phyloP scores from a whole-genome alignment of 2,329 filamentous ascomycete genomes.

The Beauveria australis region DNA sequence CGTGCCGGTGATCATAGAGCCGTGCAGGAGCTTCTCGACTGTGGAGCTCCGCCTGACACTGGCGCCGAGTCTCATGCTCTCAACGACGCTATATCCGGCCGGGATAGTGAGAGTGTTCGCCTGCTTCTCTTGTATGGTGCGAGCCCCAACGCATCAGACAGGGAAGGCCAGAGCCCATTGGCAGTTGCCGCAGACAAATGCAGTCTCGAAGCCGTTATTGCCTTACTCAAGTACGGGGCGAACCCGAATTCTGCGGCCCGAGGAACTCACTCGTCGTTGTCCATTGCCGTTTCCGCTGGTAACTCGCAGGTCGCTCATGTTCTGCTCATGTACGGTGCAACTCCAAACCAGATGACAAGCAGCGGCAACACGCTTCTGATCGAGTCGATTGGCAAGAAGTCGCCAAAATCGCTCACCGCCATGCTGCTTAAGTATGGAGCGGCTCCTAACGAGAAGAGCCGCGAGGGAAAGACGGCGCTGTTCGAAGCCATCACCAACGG shows the following conservation, averaged over 20 bases:
- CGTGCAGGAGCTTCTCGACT: slow-evolving; percentile 43
- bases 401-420: slow-evolving; percentile 46
- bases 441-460: slow-evolving; percentile 50
- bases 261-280: slow-evolving; percentile 45
- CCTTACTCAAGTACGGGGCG: slow-evolving; percentile 57
- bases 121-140: slow-evolving; percentile 49
- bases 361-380: slow-evolving; percentile 55
- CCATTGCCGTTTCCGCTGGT: slow-evolving; percentile 40
- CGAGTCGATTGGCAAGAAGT: slow-evolving; percentile 50
- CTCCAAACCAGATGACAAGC: slow-evolving; percentile 43
- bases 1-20: background rate
- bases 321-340: slow-evolving; percentile 53
- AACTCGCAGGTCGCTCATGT: slow-evolving; percentile 50
- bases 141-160: slow-evolving; percentile 44
- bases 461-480: slow-evolving; percentile 53
- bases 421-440: slow-evolving; percentile 52
- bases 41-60: slow-evolving; percentile 45
- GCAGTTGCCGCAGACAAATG: slow-evolving; percentile 41
- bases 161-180: slow-evolving; percentile 42
- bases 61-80: slow-evolving; percentile 39
- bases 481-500: slow-evolving; percentile 52
- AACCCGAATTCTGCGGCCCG: slow-evolving; percentile 46
- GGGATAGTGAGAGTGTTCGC: slow-evolving; percentile 45
- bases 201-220: slow-evolving; percentile 47
- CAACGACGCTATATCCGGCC: slow-evolving; percentile 42